Base-by-base conservation (phyloP, 108 stramenopile genomes). In the Conticribra weissflogii region DNA sequence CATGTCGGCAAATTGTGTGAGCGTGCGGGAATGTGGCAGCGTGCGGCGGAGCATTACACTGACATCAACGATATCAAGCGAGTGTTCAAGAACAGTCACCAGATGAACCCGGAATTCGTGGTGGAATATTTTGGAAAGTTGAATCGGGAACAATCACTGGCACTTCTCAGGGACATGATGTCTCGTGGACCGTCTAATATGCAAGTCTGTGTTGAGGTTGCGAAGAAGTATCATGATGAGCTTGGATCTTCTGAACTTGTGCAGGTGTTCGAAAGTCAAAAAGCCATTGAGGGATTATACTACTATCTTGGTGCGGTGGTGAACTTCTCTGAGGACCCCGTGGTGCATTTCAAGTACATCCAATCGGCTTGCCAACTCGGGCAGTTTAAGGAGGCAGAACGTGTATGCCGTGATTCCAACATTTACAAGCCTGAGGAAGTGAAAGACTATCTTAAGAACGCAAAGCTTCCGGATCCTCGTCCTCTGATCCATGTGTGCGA, bases 401-500 rank as follows among this genome's bases (percentile, higher is more conserved):
- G 99, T 50, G 98, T 99, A 27, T 99, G 99, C 81, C 96, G 99
- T 58, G 99, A 99, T 83, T 97, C 97, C 44, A 98, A 97, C 71
- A 92, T 99, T 41, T 99, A 99, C 88, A 90, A 96, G 49, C 86
- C 98, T 23, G 95, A 97, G 67, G 94, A 96, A 74, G 98, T 99
- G 60, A 99, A 99, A 94, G 89, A 91, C 52, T 99, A 98, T 73
- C 86, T 99, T 50, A 98, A 98, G 95, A 88, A 96, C 63, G 96
- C 96, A 25, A 98, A 99, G 83, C 96, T 99, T 69, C 95, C 96
- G 23, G 98, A 99, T 82, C 99, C 99, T 31, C 93, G 98, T 25
- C 98, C 98, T 28, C 84, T 99, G 14, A 99, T 99, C 73, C 98
- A 99, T 69, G 99, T 99, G n/a, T 99, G 99, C 73, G 99, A 99